Base-by-base conservation (phyloP, 2,329 filamentous ascomycete genomes). In the Geoglossum cookeanum region DNA sequence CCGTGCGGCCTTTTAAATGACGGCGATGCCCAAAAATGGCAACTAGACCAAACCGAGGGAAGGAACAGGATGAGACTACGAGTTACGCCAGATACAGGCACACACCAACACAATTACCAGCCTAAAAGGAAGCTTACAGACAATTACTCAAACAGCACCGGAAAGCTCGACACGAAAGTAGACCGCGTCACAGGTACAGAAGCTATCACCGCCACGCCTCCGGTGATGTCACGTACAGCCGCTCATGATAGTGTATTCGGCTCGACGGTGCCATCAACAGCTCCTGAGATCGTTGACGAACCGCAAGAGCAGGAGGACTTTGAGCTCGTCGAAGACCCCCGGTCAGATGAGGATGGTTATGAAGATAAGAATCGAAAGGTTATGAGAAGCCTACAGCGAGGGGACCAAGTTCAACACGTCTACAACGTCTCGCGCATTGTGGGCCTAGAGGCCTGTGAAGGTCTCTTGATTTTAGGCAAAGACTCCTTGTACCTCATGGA, bases 311-410 rank as follows among this genome's bases (percentile, higher is more conserved):
- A 83, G 0, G 92, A 97, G 51, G 94, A 94, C 62, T 98, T 95
- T 65, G 92, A 98, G 70, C 80, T 98, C 62, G 84, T 98, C 5
- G 90, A 97, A 59, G 91, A 96, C 60, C 90, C 91, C 0, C 89
- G 89, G 64, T 85, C 91, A 58, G 81, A 85, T 45, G 79, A 87
- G 30, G 88, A 92, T 62, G 84, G 83, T 1, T 94, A 94, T 61
- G 94, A 98, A 69, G 94, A 98, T 69, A 97, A 96, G 73, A 97
- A 98, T 65, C 80, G 94, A 49, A 96, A 96, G 69, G 91, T 98
- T 49, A 94, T 97, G 88, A 80, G 92, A 55, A 91, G 88, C 61
- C 75, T 98, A 9, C 85, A 95, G 63, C 84, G 85, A 11, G 89
- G 90, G 4, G 92, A 98, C 64, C 80, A 90, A 58, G 91, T 98